Evolutionary conservation across 116 monocot species (phyloP).

Genomic region (Posidonia oceanica): DNA sequence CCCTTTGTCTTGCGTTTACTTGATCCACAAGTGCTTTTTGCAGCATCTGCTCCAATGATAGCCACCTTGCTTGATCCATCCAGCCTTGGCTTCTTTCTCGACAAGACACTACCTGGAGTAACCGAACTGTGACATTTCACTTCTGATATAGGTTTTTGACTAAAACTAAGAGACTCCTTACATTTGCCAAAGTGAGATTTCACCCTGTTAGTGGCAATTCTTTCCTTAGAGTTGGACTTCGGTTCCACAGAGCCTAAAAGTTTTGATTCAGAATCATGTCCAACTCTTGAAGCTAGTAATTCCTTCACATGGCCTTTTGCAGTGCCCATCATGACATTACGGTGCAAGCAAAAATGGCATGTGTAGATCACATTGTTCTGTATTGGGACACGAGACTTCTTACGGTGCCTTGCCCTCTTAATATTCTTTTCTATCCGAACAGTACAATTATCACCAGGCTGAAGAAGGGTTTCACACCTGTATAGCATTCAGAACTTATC

Average conservation of each 20-base stretch:
- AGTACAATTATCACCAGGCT: conserved; percentile 78
- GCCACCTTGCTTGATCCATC: conserved; percentile 4
- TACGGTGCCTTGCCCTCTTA: conserved; percentile 17
- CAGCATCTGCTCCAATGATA: not conserved
- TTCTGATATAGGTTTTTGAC: not conserved
- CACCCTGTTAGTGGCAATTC: too few species aligned
- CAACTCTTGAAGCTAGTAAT: conserved; percentile 23
- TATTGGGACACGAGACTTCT: conserved; percentile 6
- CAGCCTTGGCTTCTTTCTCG: conserved; percentile 21
- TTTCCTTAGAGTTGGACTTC: not conserved
- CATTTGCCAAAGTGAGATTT: too few species aligned
- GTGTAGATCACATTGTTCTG: conserved; percentile 63
- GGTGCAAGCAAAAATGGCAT: conserved; percentile 63
- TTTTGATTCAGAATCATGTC: not conserved
- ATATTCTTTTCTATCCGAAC: conserved; percentile 54
- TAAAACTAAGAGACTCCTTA: too few species aligned
- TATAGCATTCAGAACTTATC: too few species aligned
- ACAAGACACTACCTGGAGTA: conserved; percentile 10
- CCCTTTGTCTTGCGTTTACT: conserved; percentile 44
- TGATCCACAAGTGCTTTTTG: conserved; percentile 10
- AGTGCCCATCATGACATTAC: conserved; percentile 45
- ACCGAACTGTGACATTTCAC: conserved; percentile 1
- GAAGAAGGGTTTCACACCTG: conserved; percentile 81
- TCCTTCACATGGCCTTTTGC: conserved; percentile 32
- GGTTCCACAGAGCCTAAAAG: not conserved